These are phyloP conservation scores for Lipomyces lipofer DNA, from an alignment of 805 yeast species.

Conservation along the genomic window DNA sequence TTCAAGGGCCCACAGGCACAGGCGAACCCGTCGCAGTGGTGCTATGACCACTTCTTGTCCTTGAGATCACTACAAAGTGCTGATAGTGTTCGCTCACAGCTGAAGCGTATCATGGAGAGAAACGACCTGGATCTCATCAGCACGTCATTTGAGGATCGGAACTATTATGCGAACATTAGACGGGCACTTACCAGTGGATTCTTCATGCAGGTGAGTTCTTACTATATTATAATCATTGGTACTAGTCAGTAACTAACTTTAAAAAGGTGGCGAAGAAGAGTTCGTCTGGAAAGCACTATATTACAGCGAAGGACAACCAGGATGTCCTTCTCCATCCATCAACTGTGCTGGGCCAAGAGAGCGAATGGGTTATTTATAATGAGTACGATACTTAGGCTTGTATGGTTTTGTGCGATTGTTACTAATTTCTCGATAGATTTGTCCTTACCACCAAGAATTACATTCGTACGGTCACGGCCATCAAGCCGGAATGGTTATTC, in stretches of 20 bases:
- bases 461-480: constrained; percentile 87
- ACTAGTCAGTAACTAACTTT: no score
- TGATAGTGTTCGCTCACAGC: constrained; percentile 81
- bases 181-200: constrained; percentile 90
- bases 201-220: constrained; percentile 97
- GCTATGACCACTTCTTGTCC: constrained; percentile 84
- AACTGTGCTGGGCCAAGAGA: constrained; percentile 82
- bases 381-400: constrained; percentile 45
- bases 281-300: constrained; percentile 63
- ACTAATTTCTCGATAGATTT: constrained; percentile 44
- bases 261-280: constrained; percentile 90
- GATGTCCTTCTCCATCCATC: constrained; percentile 94
- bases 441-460: constrained; percentile 91
- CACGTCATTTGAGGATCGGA: constrained; percentile 62
- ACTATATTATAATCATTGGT: constrained; percentile 40
- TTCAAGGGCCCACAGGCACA: constrained; percentile 74
- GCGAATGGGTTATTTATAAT: constrained; percentile 92
- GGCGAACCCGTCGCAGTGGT: constrained; percentile 69
- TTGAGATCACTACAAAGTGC: constrained; percentile 83
- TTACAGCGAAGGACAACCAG: constrained; percentile 93
- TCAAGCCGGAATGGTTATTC: constrained; percentile 89
- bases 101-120: constrained; percentile 78
- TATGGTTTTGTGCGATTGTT: neutral
- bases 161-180: constrained; percentile 74
- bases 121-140: constrained; percentile 72